A percentile compares a stretch with the other conserved stretches of the same genome.
Conservation (phyloP, 2,329 filamentous ascomycete species). For the Talaromyces pinophilus region DNA sequence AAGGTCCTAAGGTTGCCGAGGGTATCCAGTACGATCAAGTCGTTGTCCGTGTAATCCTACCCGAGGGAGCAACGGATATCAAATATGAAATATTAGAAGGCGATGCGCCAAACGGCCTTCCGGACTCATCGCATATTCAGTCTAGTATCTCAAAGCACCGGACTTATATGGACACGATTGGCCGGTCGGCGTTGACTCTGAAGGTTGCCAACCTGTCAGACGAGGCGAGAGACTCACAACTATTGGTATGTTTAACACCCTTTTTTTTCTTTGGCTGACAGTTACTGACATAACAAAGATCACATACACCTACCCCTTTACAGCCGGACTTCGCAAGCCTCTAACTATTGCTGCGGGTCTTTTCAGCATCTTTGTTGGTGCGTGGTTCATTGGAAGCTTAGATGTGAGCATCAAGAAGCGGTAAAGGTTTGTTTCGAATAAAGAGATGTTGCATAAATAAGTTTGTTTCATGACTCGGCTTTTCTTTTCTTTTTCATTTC, state of each 20-base stretch:
- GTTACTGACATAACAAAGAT: constrained; percentile 46
- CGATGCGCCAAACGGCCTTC: constrained; percentile 64
- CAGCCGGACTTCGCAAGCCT: constrained; percentile 80
- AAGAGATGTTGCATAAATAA: constrained; percentile 12
- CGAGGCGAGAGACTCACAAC: constrained; percentile 78
- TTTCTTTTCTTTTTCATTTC: constrained; percentile 1
- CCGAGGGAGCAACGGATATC: constrained; percentile 75
- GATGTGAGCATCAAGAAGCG: constrained; percentile 76
- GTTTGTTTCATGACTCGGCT: constrained; percentile 4
- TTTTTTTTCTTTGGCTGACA: constrained; percentile 18
- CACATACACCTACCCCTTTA: constrained; percentile 79
- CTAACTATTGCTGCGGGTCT: constrained; percentile 74
- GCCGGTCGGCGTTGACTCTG: constrained; percentile 78
- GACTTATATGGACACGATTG: constrained; percentile 92
- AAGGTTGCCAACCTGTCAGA: constrained; percentile 86
- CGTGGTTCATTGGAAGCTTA: constrained; percentile 74
- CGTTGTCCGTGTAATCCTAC: constrained; percentile 78
- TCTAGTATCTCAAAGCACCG: constrained; percentile 67
- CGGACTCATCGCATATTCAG: constrained; percentile 56
- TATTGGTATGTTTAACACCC: constrained; percentile 59
- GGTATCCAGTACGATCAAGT: constrained; percentile 84
- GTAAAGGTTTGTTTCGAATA: constrained; percentile 29
- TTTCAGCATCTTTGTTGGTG: constrained; percentile 70
- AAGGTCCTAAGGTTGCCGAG: constrained; percentile 83
- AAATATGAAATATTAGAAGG: constrained; percentile 73